These are phyloP conservation scores for Aspergillus floridensis DNA, from an alignment of 2,329 filamentous ascomycete genomes.

Conservation along the genomic window DNA sequence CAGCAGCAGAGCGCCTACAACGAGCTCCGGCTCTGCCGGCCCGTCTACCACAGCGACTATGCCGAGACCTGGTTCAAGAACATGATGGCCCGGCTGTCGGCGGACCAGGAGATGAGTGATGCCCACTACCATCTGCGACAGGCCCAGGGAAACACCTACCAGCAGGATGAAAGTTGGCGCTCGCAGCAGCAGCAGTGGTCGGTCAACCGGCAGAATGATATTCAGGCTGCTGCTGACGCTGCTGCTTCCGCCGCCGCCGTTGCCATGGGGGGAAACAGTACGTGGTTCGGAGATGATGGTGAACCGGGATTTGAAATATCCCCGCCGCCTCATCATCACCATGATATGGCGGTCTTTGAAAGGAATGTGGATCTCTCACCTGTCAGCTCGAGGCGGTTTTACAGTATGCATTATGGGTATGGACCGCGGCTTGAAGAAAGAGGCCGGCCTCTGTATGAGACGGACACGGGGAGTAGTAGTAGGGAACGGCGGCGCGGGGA, in stretches of 20 bases:
- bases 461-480: background rate
- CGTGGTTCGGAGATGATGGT: background rate
- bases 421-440: background rate
- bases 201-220: background rate
- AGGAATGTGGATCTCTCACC: background rate
- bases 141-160: background rate
- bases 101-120: slow-evolving; percentile 3
- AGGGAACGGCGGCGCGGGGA: background rate
- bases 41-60: background rate
- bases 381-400: slow-evolving; percentile 1
- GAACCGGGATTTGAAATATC: background rate
- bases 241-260: background rate
- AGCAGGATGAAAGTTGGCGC: background rate
- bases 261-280: background rate
- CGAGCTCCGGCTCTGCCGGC: background rate
- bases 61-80: slow-evolving; percentile 19
- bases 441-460: background rate
- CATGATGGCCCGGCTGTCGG: slow-evolving; percentile 10
- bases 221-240: background rate
- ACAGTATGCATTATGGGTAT: background rate
- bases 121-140: background rate
- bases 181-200: background rate
- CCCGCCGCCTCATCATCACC: background rate
- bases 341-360: background rate
- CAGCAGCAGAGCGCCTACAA: slow-evolving; percentile 13